These are phyloP conservation scores for Diophrys sp. DNA, from an alignment of 73 alveolate species.

Conservation along the genomic window DNA sequence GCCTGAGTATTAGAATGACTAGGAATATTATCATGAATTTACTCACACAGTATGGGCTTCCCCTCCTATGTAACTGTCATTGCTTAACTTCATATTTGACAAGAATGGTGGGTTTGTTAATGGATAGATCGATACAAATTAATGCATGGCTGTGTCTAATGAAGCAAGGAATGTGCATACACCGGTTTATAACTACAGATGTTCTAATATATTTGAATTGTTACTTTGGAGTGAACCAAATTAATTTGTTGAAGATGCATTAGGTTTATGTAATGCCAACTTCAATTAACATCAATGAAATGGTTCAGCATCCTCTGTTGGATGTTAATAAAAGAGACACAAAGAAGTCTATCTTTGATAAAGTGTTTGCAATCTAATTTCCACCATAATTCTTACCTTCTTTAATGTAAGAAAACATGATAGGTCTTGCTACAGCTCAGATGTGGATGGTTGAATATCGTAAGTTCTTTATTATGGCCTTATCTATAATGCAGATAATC, in stretches of 20 bases:
- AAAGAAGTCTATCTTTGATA: background rate
- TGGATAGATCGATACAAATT: background rate
- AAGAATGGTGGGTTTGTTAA: background rate
- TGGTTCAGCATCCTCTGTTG: background rate
- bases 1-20: conserved; percentile 34
- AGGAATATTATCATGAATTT: conserved; percentile 9
- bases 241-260: too few species aligned
- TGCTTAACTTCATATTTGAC: too few species aligned
- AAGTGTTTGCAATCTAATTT: background rate
- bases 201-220: too few species aligned
- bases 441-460: conserved; percentile 45
- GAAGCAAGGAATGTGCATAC: background rate
- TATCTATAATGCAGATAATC: conserved; percentile 13
- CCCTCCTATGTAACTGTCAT: background rate
- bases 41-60: background rate
- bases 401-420: conserved; percentile 24
- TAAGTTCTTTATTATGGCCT: conserved; percentile 38
- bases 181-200: background rate
- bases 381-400: conserved; percentile 11
- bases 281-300: background rate
- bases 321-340: background rate
- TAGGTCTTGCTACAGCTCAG: conserved; percentile 8
- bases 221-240: too few species aligned
- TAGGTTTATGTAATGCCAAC: background rate
- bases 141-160: background rate